These are phyloP conservation scores for Leccinum pachyderme DNA, from an alignment of 1,284 basidiomycete species.

Conservation along the genomic window DNA sequence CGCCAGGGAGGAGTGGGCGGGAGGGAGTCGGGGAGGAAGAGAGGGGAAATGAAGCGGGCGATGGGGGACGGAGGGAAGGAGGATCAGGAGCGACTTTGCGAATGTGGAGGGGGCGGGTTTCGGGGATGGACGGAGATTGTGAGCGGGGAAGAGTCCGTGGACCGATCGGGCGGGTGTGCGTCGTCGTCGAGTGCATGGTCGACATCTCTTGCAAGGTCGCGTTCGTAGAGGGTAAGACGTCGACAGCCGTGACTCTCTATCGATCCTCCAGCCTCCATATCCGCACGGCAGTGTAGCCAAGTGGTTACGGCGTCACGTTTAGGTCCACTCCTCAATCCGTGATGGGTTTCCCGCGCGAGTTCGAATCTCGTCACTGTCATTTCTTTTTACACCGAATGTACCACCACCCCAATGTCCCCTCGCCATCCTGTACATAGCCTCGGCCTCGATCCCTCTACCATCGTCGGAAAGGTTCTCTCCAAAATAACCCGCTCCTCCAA, in stretches of 20 bases:
- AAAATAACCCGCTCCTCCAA: conserved; percentile 47
- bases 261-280: rapidly evolving
- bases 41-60: conserved; percentile 34
- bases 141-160: conserved; percentile 49
- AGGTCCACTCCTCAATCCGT: conserved; percentile 45
- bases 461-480: conserved; percentile 53
- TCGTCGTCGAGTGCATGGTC: conserved; percentile 38
- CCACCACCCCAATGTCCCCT: conserved; percentile 20
- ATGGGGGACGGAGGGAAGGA: conserved; percentile 36
- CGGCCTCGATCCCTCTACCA: conserved; percentile 47
- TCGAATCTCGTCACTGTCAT: conserved; percentile 63
- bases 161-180: conserved; percentile 52
- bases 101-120: conserved; percentile 41
- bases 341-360: conserved; percentile 62
- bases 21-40: conserved; percentile 35
- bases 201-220: conserved; percentile 14
- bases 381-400: conserved; percentile 18
- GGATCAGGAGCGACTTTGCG: conserved; percentile 36
- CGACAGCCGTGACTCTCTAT: neutral
- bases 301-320: conserved; percentile 64
- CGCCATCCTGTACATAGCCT: conserved; percentile 34
- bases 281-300: conserved; percentile 54
- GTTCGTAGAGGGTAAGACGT: neutral
- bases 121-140: conserved; percentile 46
- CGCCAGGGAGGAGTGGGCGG: conserved; percentile 29